Conservation (phyloP, 108 stramenopile genomes). For the Cyclotella distinguenda region DNA sequence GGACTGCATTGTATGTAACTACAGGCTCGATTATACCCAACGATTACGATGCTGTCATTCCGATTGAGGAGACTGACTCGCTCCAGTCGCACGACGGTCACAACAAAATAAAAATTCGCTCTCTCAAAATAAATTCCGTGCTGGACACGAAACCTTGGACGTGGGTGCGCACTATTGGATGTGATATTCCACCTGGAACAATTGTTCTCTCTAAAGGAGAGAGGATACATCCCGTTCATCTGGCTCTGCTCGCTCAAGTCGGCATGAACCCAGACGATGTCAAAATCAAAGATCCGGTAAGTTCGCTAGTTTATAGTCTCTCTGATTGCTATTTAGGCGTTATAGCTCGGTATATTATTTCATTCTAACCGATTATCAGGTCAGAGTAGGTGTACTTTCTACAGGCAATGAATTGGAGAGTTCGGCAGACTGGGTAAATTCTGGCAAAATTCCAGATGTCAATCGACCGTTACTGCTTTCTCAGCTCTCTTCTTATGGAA, state of each 20-base stretch:
- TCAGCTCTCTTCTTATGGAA: conserved; percentile 42
- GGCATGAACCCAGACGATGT: conserved; percentile 39
- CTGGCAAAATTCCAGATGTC: conserved; percentile 85
- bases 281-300: conserved; percentile 34
- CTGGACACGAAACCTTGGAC: conserved; percentile 38
- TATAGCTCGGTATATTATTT: too few species aligned
- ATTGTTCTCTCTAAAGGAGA: conserved; percentile 58
- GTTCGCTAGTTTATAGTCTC: too few species aligned
- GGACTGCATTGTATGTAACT: conserved; percentile 70
- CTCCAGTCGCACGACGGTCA: background rate
- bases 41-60: conserved; percentile 75
- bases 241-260: conserved; percentile 67
- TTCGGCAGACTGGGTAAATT: background rate
- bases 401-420: conserved; percentile 82
- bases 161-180: conserved; percentile 80
- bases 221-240: conserved; percentile 58
- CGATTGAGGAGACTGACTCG: conserved; percentile 64
- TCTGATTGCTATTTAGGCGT: too few species aligned
- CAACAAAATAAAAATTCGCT: conserved; percentile 20
- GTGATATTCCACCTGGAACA: conserved; percentile 62
- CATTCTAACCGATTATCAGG: too few species aligned
- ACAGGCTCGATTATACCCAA: conserved; percentile 81
- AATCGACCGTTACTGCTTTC: conserved; percentile 87
- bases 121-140: conserved; percentile 31
- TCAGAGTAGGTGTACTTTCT: conserved; percentile 76